Evolutionary conservation across 2,329 filamentous ascomycete species (phyloP), one percentile per base, ranked within the genome.

Genomic region (Purpureocillium lavendulum): DNA sequence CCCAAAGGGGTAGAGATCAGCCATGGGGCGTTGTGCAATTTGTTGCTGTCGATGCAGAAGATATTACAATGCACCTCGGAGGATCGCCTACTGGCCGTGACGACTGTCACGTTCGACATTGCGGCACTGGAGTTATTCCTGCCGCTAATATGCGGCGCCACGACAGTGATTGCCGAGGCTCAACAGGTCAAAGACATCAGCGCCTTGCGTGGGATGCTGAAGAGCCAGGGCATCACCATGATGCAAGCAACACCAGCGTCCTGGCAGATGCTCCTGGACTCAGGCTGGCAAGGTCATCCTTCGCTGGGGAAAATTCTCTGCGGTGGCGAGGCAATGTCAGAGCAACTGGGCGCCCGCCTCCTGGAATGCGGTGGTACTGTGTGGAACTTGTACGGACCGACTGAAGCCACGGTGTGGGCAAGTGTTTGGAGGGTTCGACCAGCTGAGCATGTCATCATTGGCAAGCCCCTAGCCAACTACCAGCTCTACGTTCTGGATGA

Each of bases 401-500:
- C 58, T 3, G 58, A 61, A 36, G 40, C 42, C 17, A 44, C 29
- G 16, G 48, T 52, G 21, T 11, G 29, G 29, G 29, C 29, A 14
- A 30, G 29, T 30, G n/a, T 30, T 13, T 52, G 54, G 48, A 50
- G 35, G 40, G 50, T 58, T 9, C 15, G 44, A 4, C 24, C 38
- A 17, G 53, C 43, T 16, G 55, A 37, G 4, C 21, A 40, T 8
- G 30, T 48, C 14, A 33, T 46, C 16, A 36, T 45, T 6, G 50
- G 50, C 1, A 31, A 15, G 10, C 21, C 47, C 1, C 33, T 50
- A n/a, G 41, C 42, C 4, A 60, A 60, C 42, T 47, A 54, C 1
- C 51, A 59, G 1, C 45, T 65, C 2, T 69, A 68, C 41, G 55
- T 73, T 2, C 52, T 71, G 3, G 61, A 67, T 40, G 39, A 48